phyloP scores from a whole-genome alignment of 208 protist species.

The Crithidia brevicula region DNA sequence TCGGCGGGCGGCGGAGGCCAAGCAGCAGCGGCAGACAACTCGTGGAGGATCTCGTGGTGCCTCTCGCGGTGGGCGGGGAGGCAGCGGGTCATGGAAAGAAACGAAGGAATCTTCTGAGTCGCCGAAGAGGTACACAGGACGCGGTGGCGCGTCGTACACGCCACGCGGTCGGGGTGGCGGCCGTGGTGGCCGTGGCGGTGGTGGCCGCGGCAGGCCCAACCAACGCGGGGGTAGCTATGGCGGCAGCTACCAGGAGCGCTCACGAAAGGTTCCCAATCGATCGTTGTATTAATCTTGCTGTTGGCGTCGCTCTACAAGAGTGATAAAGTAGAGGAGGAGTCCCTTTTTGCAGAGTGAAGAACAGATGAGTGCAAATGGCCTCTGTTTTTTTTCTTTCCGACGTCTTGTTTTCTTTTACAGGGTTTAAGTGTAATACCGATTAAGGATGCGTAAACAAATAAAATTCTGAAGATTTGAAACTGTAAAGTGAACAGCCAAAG shows the following conservation, averaged over 20 bases:
- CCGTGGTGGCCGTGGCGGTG: conserved; percentile 2
- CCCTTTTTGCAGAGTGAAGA: not conserved
- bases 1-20: conserved; percentile 7
- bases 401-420: not conserved
- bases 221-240: not conserved
- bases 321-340: not conserved
- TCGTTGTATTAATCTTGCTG: conserved; percentile 62
- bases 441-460: too few relatives aligned
- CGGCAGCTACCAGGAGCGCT: conserved; percentile 20
- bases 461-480: too few relatives aligned
- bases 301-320: too few relatives aligned
- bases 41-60: not conserved
- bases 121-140: not conserved
- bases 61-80: not conserved
- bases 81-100: conserved; percentile 1
- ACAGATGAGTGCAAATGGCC: not conserved
- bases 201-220: not conserved
- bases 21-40: conserved; percentile 6
- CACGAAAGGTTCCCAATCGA: conserved; percentile 49
- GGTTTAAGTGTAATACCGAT: not conserved
- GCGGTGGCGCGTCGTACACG: not conserved
- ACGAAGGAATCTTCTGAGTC: not conserved
- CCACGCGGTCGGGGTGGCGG: not conserved
- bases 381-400: not conserved
- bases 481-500: too few relatives aligned